Evolutionary conservation across 768 basidiomycete species (phyloP).

Genomic region (Lentinula boryana): DNA sequence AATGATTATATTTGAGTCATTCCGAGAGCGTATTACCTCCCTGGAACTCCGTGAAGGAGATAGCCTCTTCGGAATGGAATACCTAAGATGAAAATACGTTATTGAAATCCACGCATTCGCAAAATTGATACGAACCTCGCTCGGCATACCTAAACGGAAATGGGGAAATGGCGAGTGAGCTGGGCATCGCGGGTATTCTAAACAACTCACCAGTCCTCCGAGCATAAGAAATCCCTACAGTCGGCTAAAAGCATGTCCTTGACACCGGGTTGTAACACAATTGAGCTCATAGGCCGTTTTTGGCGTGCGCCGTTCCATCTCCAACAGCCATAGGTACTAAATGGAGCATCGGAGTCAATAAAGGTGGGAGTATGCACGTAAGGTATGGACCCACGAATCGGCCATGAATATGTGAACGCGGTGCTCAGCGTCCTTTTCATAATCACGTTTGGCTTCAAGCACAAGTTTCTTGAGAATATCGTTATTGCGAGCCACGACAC

Average conservation of each 20-base stretch:
- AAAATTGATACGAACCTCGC: constrained; percentile 49
- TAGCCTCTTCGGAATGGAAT: constrained; percentile 88
- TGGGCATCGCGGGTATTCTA: constrained; percentile 12
- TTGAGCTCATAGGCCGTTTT: constrained; percentile 90
- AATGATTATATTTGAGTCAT: neutral
- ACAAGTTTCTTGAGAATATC: constrained; percentile 85
- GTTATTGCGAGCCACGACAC: constrained; percentile 84
- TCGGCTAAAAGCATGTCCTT: constrained; percentile 88
- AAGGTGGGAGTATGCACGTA: neutral
- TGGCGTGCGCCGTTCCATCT: constrained; percentile 85
- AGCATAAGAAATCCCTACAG: constrained; percentile 78
- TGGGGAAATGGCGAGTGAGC: constrained; percentile 12
- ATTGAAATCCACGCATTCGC: constrained; percentile 12
- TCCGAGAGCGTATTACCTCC: constrained; percentile 45
- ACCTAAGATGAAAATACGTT: constrained; percentile 32
- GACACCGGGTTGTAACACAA: constrained; percentile 83
- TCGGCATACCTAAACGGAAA: constrained; percentile 71
- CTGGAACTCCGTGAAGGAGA: constrained; percentile 78
- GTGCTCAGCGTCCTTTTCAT: constrained; percentile 88
- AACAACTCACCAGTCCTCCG: constrained; percentile 72
- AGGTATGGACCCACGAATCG: constrained; percentile 60
- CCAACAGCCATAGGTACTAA: constrained; percentile 71
- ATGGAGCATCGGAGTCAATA: constrained; percentile 1
- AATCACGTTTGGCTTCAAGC: constrained; percentile 80
- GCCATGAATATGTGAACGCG: constrained; percentile 87